These are phyloP conservation scores for Cercospora beticola DNA, from an alignment of 2,329 filamentous ascomycete genomes.

Conservation along the genomic window DNA sequence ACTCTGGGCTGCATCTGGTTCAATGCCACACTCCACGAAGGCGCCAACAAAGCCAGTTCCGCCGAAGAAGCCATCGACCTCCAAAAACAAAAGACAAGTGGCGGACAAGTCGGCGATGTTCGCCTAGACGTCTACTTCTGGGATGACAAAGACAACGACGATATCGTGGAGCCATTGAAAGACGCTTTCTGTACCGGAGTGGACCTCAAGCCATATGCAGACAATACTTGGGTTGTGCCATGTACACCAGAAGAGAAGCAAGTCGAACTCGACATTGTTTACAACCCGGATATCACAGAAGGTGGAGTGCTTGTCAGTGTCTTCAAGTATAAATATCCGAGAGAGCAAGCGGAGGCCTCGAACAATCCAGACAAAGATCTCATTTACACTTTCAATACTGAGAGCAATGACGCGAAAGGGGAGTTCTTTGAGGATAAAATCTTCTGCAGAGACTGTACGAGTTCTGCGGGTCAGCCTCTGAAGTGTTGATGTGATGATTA, in stretches of 20 bases:
- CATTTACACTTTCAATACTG: slow-evolving; percentile 14
- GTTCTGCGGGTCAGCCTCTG: slow-evolving; percentile 7
- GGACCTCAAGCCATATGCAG: slow-evolving; percentile 17
- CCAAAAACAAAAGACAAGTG: background rate
- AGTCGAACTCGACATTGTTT: slow-evolving; percentile 19
- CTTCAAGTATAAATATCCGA: slow-evolving; percentile 19
- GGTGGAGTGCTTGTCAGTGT: slow-evolving; percentile 15
- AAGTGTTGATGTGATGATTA: slow-evolving; percentile 12
- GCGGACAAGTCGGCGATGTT: background rate
- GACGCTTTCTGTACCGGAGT: slow-evolving; percentile 19
- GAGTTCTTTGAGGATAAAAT: slow-evolving; percentile 17
- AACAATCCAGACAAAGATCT: slow-evolving; percentile 17
- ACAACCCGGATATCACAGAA: slow-evolving; percentile 16
- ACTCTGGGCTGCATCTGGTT: slow-evolving; percentile 19
- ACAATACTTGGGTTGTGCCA: slow-evolving; percentile 17
- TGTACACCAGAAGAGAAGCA: slow-evolving; percentile 10
- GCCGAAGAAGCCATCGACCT: slow-evolving; percentile 14
- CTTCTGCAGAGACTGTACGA: slow-evolving; percentile 15
- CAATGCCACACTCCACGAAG: slow-evolving; percentile 22
- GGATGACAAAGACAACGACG: slow-evolving; percentile 21
- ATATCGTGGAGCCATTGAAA: slow-evolving; percentile 16
- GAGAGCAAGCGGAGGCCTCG: background rate
- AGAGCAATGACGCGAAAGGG: slow-evolving; percentile 13
- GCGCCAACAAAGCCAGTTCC: slow-evolving; percentile 7
- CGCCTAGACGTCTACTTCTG: slow-evolving; percentile 18